Evolutionary conservation across 2,329 filamentous ascomycete species (phyloP), one percentile per base, ranked within the genome.

Genomic region (Pseudocercospora fuligena): DNA sequence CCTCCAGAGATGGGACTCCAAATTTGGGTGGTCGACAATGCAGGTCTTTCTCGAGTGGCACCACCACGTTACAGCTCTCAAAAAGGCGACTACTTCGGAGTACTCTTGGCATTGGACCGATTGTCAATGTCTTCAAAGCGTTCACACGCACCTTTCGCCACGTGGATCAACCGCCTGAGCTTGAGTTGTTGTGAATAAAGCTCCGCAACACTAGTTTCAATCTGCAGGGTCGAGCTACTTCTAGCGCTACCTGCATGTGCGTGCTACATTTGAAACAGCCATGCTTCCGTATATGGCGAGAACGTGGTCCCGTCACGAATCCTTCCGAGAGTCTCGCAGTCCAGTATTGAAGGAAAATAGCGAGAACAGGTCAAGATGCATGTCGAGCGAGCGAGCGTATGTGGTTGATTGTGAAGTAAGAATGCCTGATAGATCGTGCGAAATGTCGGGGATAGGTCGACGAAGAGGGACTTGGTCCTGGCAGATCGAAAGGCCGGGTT

Each of bases 171-270:
- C n/a, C 46, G 46, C 21, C 46, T 49, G 46, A 47, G 21, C 43
- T 47, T 47, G 43, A 47, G 21, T 23, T 11, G 19, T 19, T 47
- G 5, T 23, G 43, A 47, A 19, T n/a, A 47, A 47, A 19, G 46
- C 46, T 49, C 46, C 46, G 46, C n/a, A 21, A 25, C 19, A 49
- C 46, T 49, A 49, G 23, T 49, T 49, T 51, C 47, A 51, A 51
- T 51, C 47, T 51, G 47, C 47, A 51, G 47, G 47, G 47, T 23
- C 47, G 47, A 51, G 23, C 47, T 58, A 19, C 54, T 40, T 36
- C 19, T 19, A 36, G 33, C 9, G 54, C 54, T 14, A 58, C 29
- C 27, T 40, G 54, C 54, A 58, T 58, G 31, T 36, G 54, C 54
- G 19, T 31, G 19, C 54, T 40, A 58, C 33, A 58, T 40, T 0